Evolutionary conservation across 768 basidiomycete species (phyloP), one percentile per base, ranked within the genome.

Genomic region (Dentipellis sp.): DNA sequence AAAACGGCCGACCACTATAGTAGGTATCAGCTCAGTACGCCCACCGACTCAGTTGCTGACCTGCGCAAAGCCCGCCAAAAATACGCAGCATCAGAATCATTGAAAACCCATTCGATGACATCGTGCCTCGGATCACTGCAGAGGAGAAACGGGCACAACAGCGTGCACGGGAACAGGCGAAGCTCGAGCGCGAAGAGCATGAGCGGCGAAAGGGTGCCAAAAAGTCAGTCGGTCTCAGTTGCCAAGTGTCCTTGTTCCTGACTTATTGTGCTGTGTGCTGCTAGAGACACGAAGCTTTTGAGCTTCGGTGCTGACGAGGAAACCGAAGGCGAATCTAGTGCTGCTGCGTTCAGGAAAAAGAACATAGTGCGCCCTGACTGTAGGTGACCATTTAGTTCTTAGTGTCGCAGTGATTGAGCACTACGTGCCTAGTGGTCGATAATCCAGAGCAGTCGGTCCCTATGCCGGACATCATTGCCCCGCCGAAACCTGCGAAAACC

Each of bases 71-170:
- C 62, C 93, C 97, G 2, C 94, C 95, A 0, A 94, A 88, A 67
- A 95, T 99, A 67, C 88, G 84, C 63, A 79, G 80, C 1, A 77
- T 95, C 29, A 81, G 84, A 10, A 88, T 99, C 53, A 66, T 92
- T 34, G 93, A 97, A 53, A 95, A 98, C 66, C 95, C 97, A 0
- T 97, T 97, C 67, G 81, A 86, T 54, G 94, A 98, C 65, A 97
- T 98, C 61, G 80, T 94, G 38, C 95, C 95, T 4, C 85, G 97
- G 22, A 99, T 98, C 58, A 99, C 97, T 1, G 93, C 94, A 1
- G 91, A 84, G 2, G 97, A 98, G 72, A 86, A 88, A 59, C 80
- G 85, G 40, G 85, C 77, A 0, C 97, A 99, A 67, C 86, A 86
- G 59, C 78, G 79, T 54, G 95, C 94, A 2, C 79, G 83, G 40